phyloP scores from a whole-genome alignment of 176 grass and related monocot genomes.

The Hordeum marinum region DNA sequence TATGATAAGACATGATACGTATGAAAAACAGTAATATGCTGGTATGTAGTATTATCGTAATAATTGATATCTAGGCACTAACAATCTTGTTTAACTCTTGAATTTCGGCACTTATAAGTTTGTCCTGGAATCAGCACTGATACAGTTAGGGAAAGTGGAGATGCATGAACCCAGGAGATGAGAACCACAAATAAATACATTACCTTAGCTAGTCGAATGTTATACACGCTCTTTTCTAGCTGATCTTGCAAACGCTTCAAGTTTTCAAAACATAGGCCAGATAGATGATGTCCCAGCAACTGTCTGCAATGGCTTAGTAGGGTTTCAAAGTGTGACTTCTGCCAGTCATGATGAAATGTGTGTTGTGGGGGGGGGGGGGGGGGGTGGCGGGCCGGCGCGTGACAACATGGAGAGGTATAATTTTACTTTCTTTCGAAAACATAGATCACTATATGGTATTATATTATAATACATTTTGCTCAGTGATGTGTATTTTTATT shows the following conservation, averaged over 20 bases:
- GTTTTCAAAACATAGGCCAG: background rate
- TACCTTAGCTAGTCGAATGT: slow-evolving; percentile 1
- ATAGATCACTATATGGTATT: no score
- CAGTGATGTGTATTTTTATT: no score
- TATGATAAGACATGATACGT: background rate
- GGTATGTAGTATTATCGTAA: background rate
- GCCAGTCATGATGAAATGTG: no score
- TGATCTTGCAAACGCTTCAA: background rate
- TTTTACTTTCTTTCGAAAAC: no score
- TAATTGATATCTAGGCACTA: background rate
- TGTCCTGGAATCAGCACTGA: background rate
- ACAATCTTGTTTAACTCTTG: background rate
- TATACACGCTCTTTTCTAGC: background rate
- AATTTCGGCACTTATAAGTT: background rate
- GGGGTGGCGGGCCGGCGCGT: no score
- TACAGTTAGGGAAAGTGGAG: background rate
- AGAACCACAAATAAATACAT: background rate
- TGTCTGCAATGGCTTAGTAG: background rate
- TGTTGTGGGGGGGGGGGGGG: no score
- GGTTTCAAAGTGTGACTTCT: no score
- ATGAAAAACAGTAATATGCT: background rate
- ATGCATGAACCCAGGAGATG: background rate
- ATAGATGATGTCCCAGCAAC: background rate
- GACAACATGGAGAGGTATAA: no score
- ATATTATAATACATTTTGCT: no score